A percentile compares a stretch with the other conserved stretches of the same genome.
Evolutionary conservation across 106 monocot species (phyloP).

Genomic region (Amphibolis antarctica): DNA sequence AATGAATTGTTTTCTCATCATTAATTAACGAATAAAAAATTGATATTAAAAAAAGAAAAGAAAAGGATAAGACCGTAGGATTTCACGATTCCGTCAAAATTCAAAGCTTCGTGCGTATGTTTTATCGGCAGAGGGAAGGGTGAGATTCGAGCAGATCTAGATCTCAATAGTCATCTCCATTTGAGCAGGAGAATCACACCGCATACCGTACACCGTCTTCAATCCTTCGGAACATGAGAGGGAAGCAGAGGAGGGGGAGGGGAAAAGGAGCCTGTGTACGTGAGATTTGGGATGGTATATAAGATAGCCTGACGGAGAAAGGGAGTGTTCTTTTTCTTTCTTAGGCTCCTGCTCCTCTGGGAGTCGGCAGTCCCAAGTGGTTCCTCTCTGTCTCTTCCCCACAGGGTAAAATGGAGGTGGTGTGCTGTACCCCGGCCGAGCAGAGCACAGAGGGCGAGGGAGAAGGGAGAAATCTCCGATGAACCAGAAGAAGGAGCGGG

Average conservation of each 20-base stretch:
- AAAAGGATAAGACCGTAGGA: neutral
- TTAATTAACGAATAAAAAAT: too few relatives aligned
- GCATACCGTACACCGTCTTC: too few relatives aligned
- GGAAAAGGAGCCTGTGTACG: too few relatives aligned
- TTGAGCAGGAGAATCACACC: too few relatives aligned
- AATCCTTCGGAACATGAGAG: too few relatives aligned
- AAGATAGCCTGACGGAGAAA: neutral
- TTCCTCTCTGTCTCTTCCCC: neutral
- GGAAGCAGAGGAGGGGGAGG: too few relatives aligned
- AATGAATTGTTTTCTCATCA: too few relatives aligned
- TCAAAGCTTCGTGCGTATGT: too few relatives aligned
- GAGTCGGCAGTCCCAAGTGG: neutral
- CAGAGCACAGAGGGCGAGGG: neutral
- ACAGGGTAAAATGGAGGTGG: constrained; percentile 1
- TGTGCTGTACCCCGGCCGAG: neutral
- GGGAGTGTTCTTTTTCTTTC: neutral
- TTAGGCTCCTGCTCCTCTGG: neutral
- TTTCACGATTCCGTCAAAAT: too few relatives aligned
- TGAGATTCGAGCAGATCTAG: constrained; percentile 1
- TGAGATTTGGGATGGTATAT: too few relatives aligned
- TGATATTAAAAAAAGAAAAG: neutral
- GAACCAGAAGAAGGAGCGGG: neutral
- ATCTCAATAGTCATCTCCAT: neutral
- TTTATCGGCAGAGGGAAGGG: too few relatives aligned
- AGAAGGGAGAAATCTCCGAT: neutral